Base-by-base conservation (phyloP, 2,329 filamentous ascomycete genomes). In the Byssothecium circinans region DNA sequence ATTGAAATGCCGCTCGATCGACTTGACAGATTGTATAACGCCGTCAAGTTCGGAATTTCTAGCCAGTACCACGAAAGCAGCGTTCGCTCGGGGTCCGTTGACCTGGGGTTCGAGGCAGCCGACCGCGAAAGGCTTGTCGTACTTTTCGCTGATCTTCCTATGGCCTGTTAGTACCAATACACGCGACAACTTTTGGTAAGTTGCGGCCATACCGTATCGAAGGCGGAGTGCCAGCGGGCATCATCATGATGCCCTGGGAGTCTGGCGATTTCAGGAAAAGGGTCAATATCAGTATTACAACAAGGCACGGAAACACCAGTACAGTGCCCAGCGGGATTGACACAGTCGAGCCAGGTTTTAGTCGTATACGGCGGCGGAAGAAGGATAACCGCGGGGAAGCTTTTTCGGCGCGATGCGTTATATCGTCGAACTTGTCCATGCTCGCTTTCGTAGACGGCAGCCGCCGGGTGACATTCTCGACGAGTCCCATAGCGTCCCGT, bases 1-100 rank as follows among this genome's bases (percentile, higher is more conserved):
- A 75, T 99, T 99, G 83, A 99, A 99, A 74, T 99, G 94, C 61
- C 94, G 84, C 77, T 99, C 94, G 59, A 99, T 91, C 35, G 92
- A 97, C 77, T 96, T 96, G 71, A 99, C 82, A 8, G 94, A 97
- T 73, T 97, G 90, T 56, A 99, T 84, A 32, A 99, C 94, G 50
- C 94, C 94, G 0, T 96, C 91, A 56, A 99, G 73, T 75, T 99
- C 94, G 78, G 96, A 95, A 70, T 99, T 97, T 62, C 94, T 81
- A 45, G 94, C 94, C 50, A 99, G 81, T 32, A 99, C 91, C 54
- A 99, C 94, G 65, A 99, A 96, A 20, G 90, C 92, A 51, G 89
- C 94, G 67, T 97, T 99, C 59, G 89, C 94, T 66, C 91, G 84
- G 34, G 90, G 89, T 52, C 85, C 80, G 57, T 83, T 84, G 27